Evolutionary conservation across 306 rosid genomes (phyloP), one percentile per base, ranked within the genome.

Genomic region (Amphicarpaea edgeworthii): DNA sequence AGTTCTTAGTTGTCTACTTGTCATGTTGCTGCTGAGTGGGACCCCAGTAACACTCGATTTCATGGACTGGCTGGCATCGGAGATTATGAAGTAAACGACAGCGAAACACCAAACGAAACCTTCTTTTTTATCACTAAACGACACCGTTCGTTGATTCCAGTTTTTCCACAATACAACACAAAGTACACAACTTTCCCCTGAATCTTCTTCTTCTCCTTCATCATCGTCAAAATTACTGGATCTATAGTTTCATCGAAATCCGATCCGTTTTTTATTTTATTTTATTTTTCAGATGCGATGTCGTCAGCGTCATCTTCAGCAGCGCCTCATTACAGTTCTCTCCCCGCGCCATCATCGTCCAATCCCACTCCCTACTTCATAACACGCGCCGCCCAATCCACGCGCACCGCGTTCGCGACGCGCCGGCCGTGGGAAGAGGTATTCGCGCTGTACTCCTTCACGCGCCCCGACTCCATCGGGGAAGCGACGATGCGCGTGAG

Each of bases 341-440:
- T 75, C 15, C 82, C 87, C 1, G 51, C 80, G 12, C 82, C 87
- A 3, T 51, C 73, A 1, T 51, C 80, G 3, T 73, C 84, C 72
- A 9, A 63, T 45, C 0, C 81, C 68, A 9, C 5, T 1, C 51
- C 87, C 2, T 46, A 76, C 75, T 55, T 73, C 15, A 7, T 77
- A 51, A 62, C 84, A 3, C 80, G 79, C 75, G 67, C 76, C 71
- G 40, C 76, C 2, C 1, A 80, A 3, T 6, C 79, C 8, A 14
- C 82, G 3, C 63, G n/a, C 8, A 30, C 88, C 24, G 7, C 61
- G 2, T 77, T 68, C 77, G 75, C 86, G 71, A 74, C 79, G 46
- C 84, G 85, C 73, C 96, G 93, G 16, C 96, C 91, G 34, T 89
- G 94, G 96, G 88, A 86, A 42, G 86, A 87, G 83, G 91, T 93